phyloP scores from a whole-genome alignment of 2,329 filamentous ascomycete species.

The Phyllosticta citriasiana region DNA sequence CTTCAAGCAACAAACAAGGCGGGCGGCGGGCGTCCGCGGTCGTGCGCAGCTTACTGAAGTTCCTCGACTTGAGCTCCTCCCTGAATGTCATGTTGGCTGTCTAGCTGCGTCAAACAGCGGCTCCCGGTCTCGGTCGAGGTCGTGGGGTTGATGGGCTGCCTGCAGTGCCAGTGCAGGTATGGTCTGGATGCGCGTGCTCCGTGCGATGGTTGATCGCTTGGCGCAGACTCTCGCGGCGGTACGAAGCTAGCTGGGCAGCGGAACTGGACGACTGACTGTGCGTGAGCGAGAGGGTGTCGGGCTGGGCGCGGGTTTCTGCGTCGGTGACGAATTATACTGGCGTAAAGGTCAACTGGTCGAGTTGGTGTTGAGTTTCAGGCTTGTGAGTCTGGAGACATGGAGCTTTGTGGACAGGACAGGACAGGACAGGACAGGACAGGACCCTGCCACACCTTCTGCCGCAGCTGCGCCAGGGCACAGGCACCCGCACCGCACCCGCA shows the following conservation, averaged over 20 bases:
- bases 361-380: constrained; percentile 10
- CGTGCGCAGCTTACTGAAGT: constrained; percentile 47
- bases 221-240: not conserved
- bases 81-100: constrained; percentile 8
- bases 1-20: constrained; percentile 1
- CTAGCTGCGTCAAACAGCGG: not conserved
- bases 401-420: not conserved
- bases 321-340: not conserved
- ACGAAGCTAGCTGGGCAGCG: not conserved
- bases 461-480: constrained; percentile 7
- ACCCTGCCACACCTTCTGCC: not conserved
- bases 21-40: constrained; percentile 5
- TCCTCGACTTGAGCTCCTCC: constrained; percentile 50
- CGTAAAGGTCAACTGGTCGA: not conserved
- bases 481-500: not conserved
- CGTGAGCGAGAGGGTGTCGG: not conserved
- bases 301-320: not conserved
- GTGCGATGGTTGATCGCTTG: constrained; percentile 10
- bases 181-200: constrained; percentile 8
- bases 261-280: not conserved
- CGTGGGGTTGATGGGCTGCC: not conserved
- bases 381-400: not conserved
- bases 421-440: not conserved
- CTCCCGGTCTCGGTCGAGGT: not conserved
- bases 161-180: not conserved